phyloP scores from a whole-genome alignment of 2,329 filamentous ascomycete genomes.

The Ophiostoma angusticollis region DNA sequence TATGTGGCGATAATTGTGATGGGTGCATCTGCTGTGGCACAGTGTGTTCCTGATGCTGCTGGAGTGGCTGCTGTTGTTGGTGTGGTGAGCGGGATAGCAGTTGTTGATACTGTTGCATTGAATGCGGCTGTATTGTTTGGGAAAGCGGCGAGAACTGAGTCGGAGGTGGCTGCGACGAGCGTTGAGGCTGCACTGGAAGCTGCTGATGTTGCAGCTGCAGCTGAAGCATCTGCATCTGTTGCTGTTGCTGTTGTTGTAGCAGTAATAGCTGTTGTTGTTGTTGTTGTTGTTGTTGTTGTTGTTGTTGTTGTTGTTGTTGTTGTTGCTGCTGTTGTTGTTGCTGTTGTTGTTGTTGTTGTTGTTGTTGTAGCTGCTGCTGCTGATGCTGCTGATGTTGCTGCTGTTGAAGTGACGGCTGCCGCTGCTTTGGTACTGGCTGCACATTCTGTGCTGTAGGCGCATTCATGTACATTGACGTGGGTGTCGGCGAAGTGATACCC shows the following conservation, averaged over 20 bases:
- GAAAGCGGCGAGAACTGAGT: conserved; percentile 5
- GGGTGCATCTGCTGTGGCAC: conserved; percentile 3
- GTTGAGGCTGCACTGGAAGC: conserved; percentile 10
- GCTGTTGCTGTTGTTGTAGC: conserved; percentile 16
- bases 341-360: conserved; percentile 17
- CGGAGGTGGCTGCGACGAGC: background rate
- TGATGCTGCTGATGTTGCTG: conserved; percentile 14
- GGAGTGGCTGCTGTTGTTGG: too few species aligned
- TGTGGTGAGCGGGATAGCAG: too few species aligned
- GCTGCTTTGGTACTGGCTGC: conserved; percentile 16
- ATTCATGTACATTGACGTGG: conserved; percentile 8
- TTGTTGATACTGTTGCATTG: too few species aligned
- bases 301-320: conserved; percentile 17
- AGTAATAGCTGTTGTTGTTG: conserved; percentile 11
- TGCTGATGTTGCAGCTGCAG: conserved; percentile 12
- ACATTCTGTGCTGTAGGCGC: conserved; percentile 12
- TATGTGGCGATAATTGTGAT: conserved; percentile 12
- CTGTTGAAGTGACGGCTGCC: conserved; percentile 14
- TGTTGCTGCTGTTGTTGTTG: conserved; percentile 16
- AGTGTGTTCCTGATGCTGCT: too few species aligned
- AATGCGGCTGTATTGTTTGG: too few species aligned
- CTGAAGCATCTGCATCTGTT: conserved; percentile 13
- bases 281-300: conserved; percentile 14
- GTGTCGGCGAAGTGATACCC: conserved; percentile 1
- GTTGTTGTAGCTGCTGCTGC: conserved; percentile 12